These are phyloP conservation scores for Venturiaceae sp. DNA, from an alignment of 2,329 filamentous ascomycete species.

Conservation along the genomic window DNA sequence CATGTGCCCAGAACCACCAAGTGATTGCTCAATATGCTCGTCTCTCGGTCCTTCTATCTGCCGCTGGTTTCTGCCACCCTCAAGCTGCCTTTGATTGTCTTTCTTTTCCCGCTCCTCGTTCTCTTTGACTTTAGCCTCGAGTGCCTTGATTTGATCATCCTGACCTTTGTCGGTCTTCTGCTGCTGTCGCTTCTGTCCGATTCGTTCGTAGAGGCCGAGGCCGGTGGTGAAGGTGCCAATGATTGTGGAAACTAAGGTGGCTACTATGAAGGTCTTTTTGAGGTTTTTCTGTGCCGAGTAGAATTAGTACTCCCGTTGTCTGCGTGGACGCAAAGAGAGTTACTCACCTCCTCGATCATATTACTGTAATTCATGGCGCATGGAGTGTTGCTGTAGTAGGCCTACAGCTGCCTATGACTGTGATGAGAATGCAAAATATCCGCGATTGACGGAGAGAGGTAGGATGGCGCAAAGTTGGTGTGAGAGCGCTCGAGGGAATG, in stretches of 20 bases:
- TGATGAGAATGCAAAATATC: too few relatives aligned
- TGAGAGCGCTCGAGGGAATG: too few relatives aligned
- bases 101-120: constrained; percentile 18
- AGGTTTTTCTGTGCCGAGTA: background rate
- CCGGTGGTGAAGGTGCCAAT: constrained; percentile 34
- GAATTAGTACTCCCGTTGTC: background rate
- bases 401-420: too few relatives aligned
- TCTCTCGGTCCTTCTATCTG: background rate
- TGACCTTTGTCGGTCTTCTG: constrained; percentile 25
- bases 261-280: constrained; percentile 34
- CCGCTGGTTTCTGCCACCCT: constrained; percentile 8
- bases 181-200: constrained; percentile 25
- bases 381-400: background rate
- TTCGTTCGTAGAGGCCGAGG: constrained; percentile 31
- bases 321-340: constrained; percentile 15
- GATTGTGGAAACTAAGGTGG: constrained; percentile 33
- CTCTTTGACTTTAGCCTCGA: constrained; percentile 21
- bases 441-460: too few relatives aligned
- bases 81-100: constrained; percentile 12
- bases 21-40: constrained; percentile 22
- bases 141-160: constrained; percentile 22
- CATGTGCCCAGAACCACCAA: constrained; percentile 22
- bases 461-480: too few relatives aligned
- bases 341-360: constrained; percentile 34
- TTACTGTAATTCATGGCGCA: constrained; percentile 32